phyloP scores from a whole-genome alignment of 345 rosid species.

The Triadica sebifera region DNA sequence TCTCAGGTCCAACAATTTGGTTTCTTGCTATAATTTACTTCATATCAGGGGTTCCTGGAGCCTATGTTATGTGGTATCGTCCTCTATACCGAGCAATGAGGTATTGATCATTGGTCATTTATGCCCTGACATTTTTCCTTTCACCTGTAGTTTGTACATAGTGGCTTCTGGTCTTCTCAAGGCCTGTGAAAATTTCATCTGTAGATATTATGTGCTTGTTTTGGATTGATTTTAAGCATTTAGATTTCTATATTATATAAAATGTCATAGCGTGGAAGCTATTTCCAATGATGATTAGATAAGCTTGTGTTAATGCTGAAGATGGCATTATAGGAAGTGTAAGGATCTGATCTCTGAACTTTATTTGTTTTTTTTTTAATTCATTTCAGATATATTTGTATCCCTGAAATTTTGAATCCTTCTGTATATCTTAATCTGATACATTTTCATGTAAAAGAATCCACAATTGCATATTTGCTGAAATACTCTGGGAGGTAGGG shows the following conservation, averaged over 20 bases:
- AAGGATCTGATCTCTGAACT: background rate
- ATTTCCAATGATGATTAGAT: slow-evolving; percentile 5
- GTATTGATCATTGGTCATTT: slow-evolving; percentile 36
- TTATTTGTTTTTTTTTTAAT: background rate
- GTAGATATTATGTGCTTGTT: background rate
- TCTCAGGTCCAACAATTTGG: slow-evolving; percentile 83
- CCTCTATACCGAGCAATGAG: slow-evolving; percentile 97
- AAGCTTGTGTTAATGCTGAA: background rate
- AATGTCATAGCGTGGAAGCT: background rate
- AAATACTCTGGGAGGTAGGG: background rate
- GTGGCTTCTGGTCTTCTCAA: background rate
- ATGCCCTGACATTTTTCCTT: slow-evolving; percentile 5
- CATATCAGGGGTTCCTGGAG: slow-evolving; percentile 90
- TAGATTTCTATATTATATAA: background rate
- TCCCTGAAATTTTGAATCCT: background rate
- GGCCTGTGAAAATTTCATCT: background rate
- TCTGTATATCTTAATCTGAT: background rate
- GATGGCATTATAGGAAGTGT: background rate
- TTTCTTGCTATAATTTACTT: slow-evolving; percentile 89
- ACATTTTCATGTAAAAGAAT: background rate
- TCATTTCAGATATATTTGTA: background rate
- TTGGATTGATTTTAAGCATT: background rate
- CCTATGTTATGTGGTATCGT: slow-evolving; percentile 83
- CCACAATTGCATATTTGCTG: background rate
- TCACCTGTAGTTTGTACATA: background rate